Base-by-base conservation (phyloP, 192 early-diverging fungal species). In the Podochytrium sp. region DNA sequence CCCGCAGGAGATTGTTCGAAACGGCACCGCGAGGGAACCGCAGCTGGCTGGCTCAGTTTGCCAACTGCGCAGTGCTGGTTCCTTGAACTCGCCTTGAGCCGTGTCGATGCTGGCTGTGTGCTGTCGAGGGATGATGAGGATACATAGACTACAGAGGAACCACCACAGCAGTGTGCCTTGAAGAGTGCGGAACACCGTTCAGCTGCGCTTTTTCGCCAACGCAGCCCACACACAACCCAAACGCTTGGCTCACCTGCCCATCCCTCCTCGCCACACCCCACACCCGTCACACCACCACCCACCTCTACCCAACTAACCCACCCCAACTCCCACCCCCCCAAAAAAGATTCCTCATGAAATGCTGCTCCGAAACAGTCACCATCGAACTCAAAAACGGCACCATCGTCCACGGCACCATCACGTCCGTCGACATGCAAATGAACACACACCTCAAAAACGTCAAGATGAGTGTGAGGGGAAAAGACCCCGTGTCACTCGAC, bases 361-460 rank as follows among this genome's bases (percentile, higher is more conserved):
- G 95, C 79, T 91, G 90, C 71, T 95, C 93, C 81, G 96, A 98
- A 85, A 95, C 95, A 33, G 98, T 99, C 51, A 97, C 96, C 12
- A 92, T 99, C 79, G 98, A 99, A 85, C 88, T 99, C 59, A 99
- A 99, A 76, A 99, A 99, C 79, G 98, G 98, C 58, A 98, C 96
- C 18, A 86, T 96, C 71, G 93, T 99, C 41, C 91, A 94, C 78
- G 98, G 98, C 61, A 99, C 96, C 23, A 90, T 99, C 64, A 94
- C 93, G 38, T 93, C 92, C 52, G 96, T 98, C 27, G 98, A 99
- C 76, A 97, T 99, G 95, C 92, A 91, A 82, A 99, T 99, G 98
- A 99, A 99, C 83, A 98, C 95, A 71, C 98, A 99, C 81, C 85
- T 99, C 80, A 97, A 97, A 76, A 90, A 93, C 41, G 96, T 98